Evolutionary conservation across 73 alveolate species (phyloP).

Genomic region (Diophrys appendiculata): DNA sequence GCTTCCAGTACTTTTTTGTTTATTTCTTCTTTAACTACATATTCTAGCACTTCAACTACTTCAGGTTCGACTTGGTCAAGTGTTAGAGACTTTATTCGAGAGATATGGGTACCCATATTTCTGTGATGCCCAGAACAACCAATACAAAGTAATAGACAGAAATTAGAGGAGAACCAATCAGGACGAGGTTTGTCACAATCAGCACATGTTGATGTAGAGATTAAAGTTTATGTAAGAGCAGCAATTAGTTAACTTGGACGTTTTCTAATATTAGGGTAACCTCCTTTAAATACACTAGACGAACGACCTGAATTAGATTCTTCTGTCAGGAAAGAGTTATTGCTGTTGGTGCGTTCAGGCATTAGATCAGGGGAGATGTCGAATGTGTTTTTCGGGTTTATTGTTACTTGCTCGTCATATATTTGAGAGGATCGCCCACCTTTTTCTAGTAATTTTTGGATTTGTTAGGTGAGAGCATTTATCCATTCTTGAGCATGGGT

Average conservation of each 20-base stretch:
- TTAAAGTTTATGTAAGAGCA: not conserved
- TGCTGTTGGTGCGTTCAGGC: not conserved
- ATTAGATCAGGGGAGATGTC: not conserved
- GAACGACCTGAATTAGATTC: not conserved
- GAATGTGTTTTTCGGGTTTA: not conserved
- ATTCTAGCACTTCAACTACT: conserved; percentile 22
- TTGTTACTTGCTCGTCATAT: not conserved
- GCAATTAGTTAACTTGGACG: not conserved
- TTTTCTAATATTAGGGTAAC: not conserved
- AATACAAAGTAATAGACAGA: conserved; percentile 83
- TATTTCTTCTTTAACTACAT: conserved; percentile 4
- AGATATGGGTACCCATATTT: conserved; percentile 76
- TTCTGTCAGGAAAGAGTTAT: not conserved
- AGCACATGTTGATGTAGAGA: conserved; percentile 62
- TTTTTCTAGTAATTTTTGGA: conserved; percentile 18
- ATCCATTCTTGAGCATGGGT: conserved; percentile 30
- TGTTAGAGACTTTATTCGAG: conserved; percentile 77
- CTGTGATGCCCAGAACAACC: conserved; percentile 89
- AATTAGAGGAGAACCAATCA: no score
- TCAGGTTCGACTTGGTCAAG: conserved; percentile 77
- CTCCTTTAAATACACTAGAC: not conserved
- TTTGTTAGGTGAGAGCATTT: conserved; percentile 1
- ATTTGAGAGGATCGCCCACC: not conserved
- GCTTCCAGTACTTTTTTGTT: conserved; percentile 32
- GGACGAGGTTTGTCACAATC: conserved; percentile 75